A percentile compares a stretch with the other conserved stretches of the same genome.
Evolutionary conservation across 306 rosid genomes (phyloP).

Genomic region (Acacia melanoxylon): DNA sequence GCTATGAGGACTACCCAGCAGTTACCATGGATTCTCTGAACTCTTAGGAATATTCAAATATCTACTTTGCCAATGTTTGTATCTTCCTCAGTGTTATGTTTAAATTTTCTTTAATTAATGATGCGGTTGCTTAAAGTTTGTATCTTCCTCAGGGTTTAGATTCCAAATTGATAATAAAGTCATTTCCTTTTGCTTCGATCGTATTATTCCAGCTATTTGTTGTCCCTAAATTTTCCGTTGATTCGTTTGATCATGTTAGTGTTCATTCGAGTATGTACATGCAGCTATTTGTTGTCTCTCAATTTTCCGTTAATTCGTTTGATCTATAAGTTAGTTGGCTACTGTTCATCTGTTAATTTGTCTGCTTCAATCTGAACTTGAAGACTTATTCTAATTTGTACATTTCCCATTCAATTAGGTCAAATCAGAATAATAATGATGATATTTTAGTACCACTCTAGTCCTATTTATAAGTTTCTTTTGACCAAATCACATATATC

Average conservation of each 20-base stretch:
- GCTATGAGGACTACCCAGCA: constrained; percentile 87
- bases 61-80: constrained; percentile 29
- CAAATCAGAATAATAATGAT: neutral
- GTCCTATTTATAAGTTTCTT: no score
- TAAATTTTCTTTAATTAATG: neutral
- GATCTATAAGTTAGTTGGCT: neutral
- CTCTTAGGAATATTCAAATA: constrained; percentile 34
- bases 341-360: no score
- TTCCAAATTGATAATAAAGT: neutral
- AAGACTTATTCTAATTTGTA: neutral
- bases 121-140: neutral
- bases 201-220: neutral
- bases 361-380: neutral
- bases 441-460: no score
- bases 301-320: neutral
- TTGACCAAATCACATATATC: no score
- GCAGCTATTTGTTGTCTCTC: neutral
- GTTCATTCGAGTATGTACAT: no score
- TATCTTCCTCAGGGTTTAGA: no score
- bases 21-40: constrained; percentile 67
- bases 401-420: neutral
- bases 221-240: neutral
- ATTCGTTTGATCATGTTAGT: neutral
- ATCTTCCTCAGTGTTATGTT: constrained; percentile 18
- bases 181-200: neutral